Percentiles rank a stretch among this genome's conserved stretches.
phyloP scores from a whole-genome alignment of 2,329 filamentous ascomycete genomes.

The Hypoxylon sp. region DNA sequence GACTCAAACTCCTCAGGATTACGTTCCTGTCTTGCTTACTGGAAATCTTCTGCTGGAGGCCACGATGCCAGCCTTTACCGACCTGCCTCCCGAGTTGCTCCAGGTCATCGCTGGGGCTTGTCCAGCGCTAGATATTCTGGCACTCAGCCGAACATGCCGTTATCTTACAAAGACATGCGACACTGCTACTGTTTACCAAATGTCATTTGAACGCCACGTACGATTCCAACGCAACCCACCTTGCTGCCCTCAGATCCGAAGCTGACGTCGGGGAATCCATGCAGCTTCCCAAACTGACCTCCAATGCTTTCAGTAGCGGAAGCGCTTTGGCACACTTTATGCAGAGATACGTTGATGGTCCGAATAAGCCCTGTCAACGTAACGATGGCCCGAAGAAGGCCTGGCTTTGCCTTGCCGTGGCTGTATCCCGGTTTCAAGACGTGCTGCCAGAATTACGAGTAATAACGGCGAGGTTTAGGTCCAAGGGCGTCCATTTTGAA shows the following conservation, averaged over 20 bases:
- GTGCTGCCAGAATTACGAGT: slow-evolving; percentile 22
- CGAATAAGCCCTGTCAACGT: slow-evolving; percentile 34
- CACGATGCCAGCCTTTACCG: slow-evolving; percentile 25
- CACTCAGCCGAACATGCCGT: slow-evolving; percentile 35
- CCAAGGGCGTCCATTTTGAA: slow-evolving; percentile 9
- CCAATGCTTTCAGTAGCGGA: slow-evolving; percentile 77
- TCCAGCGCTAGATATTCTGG: slow-evolving; percentile 31
- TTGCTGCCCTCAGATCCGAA: background rate
- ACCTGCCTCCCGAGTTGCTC: slow-evolving; percentile 36
- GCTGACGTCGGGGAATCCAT: slow-evolving; percentile 2
- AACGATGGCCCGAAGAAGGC: slow-evolving; percentile 30
- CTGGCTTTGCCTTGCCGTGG: slow-evolving; percentile 44
- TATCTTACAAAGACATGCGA: slow-evolving; percentile 31
- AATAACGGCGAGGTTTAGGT: slow-evolving; percentile 24
- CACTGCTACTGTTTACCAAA: slow-evolving; percentile 29
- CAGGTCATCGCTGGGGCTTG: slow-evolving; percentile 40
- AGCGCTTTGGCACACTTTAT: slow-evolving; percentile 55
- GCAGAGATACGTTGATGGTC: slow-evolving; percentile 35
- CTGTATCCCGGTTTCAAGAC: slow-evolving; percentile 29
- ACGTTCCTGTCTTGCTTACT: too few species aligned
- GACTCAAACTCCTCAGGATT: too few species aligned
- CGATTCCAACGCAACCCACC: background rate
- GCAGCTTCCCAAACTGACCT: slow-evolving; percentile 72
- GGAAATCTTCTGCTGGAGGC: background rate
- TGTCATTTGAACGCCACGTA: slow-evolving; percentile 40